Conservation (phyloP, 371 early-diverging fungal genomes). For the Blakeslea trispora region DNA sequence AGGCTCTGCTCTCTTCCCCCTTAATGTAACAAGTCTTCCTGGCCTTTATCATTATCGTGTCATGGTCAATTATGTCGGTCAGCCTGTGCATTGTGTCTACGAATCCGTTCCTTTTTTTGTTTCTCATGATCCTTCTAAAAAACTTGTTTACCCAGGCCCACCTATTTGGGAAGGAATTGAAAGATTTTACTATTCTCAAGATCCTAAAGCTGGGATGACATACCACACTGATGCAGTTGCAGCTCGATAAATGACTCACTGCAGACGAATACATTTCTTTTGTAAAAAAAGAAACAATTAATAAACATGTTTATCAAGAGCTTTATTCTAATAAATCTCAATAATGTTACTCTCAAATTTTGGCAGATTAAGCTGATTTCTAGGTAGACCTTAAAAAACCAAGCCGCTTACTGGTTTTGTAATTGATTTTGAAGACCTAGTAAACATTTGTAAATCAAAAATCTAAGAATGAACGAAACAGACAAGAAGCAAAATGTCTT, state of each 20-base stretch:
- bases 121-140: conserved; percentile 10
- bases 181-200: not conserved
- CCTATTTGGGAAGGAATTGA: not conserved
- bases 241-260: not conserved
- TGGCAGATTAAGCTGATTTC: too few relatives aligned
- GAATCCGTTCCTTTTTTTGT: conserved; percentile 29
- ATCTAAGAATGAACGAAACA: too few relatives aligned
- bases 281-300: too few relatives aligned
- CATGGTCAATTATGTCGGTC: conserved; percentile 28
- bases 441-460: too few relatives aligned
- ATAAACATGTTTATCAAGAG: too few relatives aligned
- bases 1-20: conserved; percentile 19
- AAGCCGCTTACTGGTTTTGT: too few relatives aligned
- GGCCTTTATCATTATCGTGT: conserved; percentile 26
- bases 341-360: too few relatives aligned
- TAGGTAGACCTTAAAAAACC: too few relatives aligned
- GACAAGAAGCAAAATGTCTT: too few relatives aligned
- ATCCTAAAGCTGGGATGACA: not conserved
- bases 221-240: not conserved
- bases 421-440: too few relatives aligned
- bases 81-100: conserved; percentile 24
- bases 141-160: not conserved
- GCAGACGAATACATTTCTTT: too few relatives aligned
- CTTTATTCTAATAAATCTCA: too few relatives aligned
- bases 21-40: conserved; percentile 12